A percentile compares a stretch with the other conserved stretches of the same genome.
Conservation (phyloP, 352 stramenopile genomes). For the Phytophthora hybrid region DNA sequence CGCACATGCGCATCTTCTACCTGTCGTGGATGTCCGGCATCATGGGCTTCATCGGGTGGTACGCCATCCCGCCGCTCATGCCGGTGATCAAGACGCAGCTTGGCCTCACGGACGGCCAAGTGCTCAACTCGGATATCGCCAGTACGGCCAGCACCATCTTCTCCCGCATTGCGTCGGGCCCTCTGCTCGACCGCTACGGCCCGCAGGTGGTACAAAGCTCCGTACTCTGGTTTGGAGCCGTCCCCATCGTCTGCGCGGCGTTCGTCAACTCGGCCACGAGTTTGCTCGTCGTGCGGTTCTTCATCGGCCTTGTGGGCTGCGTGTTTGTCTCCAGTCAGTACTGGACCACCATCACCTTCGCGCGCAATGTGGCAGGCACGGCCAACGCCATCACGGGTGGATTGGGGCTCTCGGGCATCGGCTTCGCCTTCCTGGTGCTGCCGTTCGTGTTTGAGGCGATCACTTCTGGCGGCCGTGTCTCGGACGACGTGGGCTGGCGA, state of each 20-base stretch:
- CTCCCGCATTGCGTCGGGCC: slow-evolving; percentile 92
- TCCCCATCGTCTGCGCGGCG: slow-evolving; percentile 88
- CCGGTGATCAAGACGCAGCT: slow-evolving; percentile 91
- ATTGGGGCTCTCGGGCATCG: slow-evolving; percentile 94
- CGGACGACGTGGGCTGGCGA: slow-evolving; percentile 90
- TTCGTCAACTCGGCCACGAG: slow-evolving; percentile 83
- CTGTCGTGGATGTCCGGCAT: slow-evolving; percentile 93
- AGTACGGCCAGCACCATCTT: slow-evolving; percentile 93
- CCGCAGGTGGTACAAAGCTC: slow-evolving; percentile 83
- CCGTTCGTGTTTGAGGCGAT: slow-evolving; percentile 90
- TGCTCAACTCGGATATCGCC: slow-evolving; percentile 94
- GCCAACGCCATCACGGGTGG: slow-evolving; percentile 94
- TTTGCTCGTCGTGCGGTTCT: slow-evolving; percentile 92
- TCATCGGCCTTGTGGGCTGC: slow-evolving; percentile 94
- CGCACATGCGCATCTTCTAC: slow-evolving; percentile 97
- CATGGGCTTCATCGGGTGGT: slow-evolving; percentile 95
- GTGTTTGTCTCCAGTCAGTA: slow-evolving; percentile 96
- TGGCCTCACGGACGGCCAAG: slow-evolving; percentile 83
- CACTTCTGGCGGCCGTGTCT: slow-evolving; percentile 58
- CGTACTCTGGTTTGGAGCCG: slow-evolving; percentile 85
- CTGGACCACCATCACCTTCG: slow-evolving; percentile 96
- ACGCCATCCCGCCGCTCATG: slow-evolving; percentile 95
- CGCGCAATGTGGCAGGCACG: slow-evolving; percentile 93
- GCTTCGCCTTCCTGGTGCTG: slow-evolving; percentile 90
- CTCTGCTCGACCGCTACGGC: slow-evolving; percentile 94